Evolutionary conservation across 2,329 filamentous ascomycete genomes (phyloP).

Genomic region (Aureobasidium sp.): DNA sequence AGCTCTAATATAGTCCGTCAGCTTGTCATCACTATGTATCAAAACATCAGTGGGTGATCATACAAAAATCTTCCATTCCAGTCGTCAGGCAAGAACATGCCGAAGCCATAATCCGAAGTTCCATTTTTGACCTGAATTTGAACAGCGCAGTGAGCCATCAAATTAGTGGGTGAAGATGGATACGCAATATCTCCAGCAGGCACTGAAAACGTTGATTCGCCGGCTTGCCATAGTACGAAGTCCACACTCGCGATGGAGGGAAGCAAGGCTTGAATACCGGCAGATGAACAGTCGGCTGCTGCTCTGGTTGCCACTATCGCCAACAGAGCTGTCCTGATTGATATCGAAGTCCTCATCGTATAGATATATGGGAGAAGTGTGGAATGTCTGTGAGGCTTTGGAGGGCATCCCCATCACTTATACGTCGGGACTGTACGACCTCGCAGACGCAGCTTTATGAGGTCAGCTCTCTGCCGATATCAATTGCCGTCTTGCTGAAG

Average conservation of each 20-base stretch:
- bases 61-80: conserved; percentile 38
- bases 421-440: not conserved
- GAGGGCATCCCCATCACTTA: not conserved
- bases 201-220: conserved; percentile 43
- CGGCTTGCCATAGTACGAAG: conserved; percentile 36
- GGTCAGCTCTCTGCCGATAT: not conserved
- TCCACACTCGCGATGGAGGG: conserved; percentile 41
- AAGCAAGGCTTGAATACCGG: conserved; percentile 37
- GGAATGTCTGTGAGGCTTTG: not conserved
- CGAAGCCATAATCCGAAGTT: conserved; percentile 33
- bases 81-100: conserved; percentile 34
- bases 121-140: conserved; percentile 34
- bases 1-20: conserved; percentile 24
- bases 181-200: conserved; percentile 43
- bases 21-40: not conserved
- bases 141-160: conserved; percentile 34
- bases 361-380: not conserved
- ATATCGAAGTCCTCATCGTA: not conserved
- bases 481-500: not conserved
- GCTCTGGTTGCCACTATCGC: not conserved
- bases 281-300: conserved; percentile 35
- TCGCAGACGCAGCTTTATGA: not conserved
- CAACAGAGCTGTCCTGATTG: not conserved
- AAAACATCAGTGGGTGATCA: not conserved
- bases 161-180: conserved; percentile 41